Base-by-base conservation (phyloP, 768 basidiomycete genomes). In the Collybia sordida region DNA sequence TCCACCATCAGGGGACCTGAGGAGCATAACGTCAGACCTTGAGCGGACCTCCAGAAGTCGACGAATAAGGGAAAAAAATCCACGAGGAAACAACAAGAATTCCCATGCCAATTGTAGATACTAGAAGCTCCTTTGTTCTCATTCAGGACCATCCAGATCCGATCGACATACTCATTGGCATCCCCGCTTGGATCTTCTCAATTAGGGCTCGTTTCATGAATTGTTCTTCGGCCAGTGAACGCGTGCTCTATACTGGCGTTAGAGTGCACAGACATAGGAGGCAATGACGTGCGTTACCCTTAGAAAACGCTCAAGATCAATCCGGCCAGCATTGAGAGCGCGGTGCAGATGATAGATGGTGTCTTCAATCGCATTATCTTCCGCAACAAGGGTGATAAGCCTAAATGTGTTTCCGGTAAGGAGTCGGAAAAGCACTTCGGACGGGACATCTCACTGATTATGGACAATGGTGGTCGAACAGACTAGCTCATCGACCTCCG, bases 281-380 rank as follows among this genome's bases (percentile, higher is more conserved):
- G 51, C 42, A 42, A 55, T 38, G 45, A 23, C 53, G 45, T 43
- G 76, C 85, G 64, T n/a, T 62, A 91, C 94, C 72, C 93, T 86
- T 49, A 98, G 73, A 75, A 98, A 98, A 36, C 90, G 81, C 63
- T 99, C 96, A 49, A 98, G 79, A 72, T 98, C 96, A 54, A 98
- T 87, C 51, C 93, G 83, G 0, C 91, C 91, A 45, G 86, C 75
- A 63, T 97, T 97, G 55, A 99, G 75, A 0, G 94, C 96, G 53
- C 94, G 81, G 56, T 95, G 93, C 41, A 99, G 80, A 66, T 98
- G 94, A 71, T 98, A 99, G 52, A 97, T 89, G 40, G 96, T 96
- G 66, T 98, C 97, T 70, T 98, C 96, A 63, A 98, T 94, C 1
- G 96, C 93, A 61, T 93, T 94, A 68, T 98, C 97, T 67, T 99